Evolutionary conservation across 1,284 basidiomycete genomes (phyloP), one percentile per base, ranked within the genome.

Genomic region (Cerrena zonata): DNA sequence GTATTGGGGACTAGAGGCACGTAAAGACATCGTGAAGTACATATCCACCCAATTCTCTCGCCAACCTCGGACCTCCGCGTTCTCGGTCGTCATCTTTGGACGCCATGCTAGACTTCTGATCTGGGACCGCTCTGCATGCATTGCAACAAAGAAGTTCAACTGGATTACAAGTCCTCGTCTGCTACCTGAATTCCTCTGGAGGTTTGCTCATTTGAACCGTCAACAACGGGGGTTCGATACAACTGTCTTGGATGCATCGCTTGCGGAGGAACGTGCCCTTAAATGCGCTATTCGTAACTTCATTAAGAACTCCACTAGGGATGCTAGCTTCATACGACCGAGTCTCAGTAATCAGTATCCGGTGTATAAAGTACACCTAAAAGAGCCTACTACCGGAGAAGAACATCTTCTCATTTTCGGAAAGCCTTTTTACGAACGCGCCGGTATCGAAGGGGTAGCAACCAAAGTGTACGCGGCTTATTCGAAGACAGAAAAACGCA

Each of bases 121-220:
- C 25, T 57, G 54, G 54, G 59, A 60, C 45, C 50, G 50, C n/a
- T 51, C 54, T 15, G 57, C 56, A 2, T 49, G 51, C 21, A 53
- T 57, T 23, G 49, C 55, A 24, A 45, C 53, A 2, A 40, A 48
- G 23, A 37, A 24, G 10, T 55, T 60, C 52, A 23, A 57, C 45
- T 55, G 53, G 43, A 41, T 39, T 19, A 19, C 48, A 12, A 12
- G 53, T 5, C 53, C 54, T 2, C 22, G 36, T 1, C 5, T 48
- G 4, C 50, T 60, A 11, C 37, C 37, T 22, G 45, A 53, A 19
- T 53, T 58, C 47, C 39, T 60, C 12, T 54, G 50, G 49, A 51
- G 56, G 3, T 57, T 48, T 24, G 49, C 50, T 15, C 21, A 53
- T 21, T 45, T 56, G 45, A 24, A n/a, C 4, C 25, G 18, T 18